Percentiles rank a stretch among this genome's conserved stretches.
These are phyloP conservation scores for Candida germanica DNA, from an alignment of 805 yeast species.

Conservation along the genomic window DNA sequence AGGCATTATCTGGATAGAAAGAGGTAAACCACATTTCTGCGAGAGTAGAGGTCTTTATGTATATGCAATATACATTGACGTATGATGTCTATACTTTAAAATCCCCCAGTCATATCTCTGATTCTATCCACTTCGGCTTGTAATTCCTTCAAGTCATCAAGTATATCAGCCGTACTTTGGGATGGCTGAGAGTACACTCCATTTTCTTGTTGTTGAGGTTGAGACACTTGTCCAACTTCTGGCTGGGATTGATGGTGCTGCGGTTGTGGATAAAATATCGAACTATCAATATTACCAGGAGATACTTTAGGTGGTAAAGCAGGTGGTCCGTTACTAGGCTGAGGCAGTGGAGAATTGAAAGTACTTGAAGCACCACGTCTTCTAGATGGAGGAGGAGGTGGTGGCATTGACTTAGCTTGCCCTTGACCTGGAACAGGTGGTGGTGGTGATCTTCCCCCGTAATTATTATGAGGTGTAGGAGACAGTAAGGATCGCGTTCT, in stretches of 20 bases:
- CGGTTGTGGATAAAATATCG: constrained; percentile 18
- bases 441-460: constrained; percentile 8
- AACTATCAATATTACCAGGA: neutral
- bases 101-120: constrained; percentile 44
- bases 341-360: constrained; percentile 8
- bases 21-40: too few species aligned
- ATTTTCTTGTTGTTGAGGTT: neutral
- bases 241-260: too few species aligned
- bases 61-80: too few species aligned
- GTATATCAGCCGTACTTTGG: constrained; percentile 46
- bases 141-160: constrained; percentile 63
- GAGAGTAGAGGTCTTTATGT: too few species aligned
- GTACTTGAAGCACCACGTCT: constrained; percentile 21
- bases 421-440: constrained; percentile 8
- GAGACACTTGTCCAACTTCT: constrained; percentile 11
- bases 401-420: constrained; percentile 22
- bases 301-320: constrained; percentile 9
- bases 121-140: constrained; percentile 69
- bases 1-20: too few species aligned
- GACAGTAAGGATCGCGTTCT: constrained; percentile 32
- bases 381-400: constrained; percentile 43
- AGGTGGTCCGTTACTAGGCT: constrained; percentile 2
- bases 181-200: neutral
- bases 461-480: constrained; percentile 28
- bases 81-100: constrained; percentile 16